These are phyloP conservation scores for Colletotrichum caudatum DNA, from an alignment of 2,329 filamentous ascomycete genomes.

Conservation along the genomic window DNA sequence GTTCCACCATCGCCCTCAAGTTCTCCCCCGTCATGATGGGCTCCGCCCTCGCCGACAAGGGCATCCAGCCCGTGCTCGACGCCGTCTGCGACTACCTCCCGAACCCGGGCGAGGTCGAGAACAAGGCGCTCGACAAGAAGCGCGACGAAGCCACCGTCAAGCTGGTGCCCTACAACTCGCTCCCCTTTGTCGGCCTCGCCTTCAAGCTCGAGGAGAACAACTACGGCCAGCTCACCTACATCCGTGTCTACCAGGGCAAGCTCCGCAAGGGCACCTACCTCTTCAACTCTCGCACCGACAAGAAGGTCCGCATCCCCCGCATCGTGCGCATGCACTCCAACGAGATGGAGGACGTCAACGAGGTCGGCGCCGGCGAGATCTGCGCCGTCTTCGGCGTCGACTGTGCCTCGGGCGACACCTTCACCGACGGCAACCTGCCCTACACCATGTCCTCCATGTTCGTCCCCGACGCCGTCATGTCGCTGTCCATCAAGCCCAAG, in stretches of 20 bases:
- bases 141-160: conserved; percentile 84
- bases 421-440: conserved; percentile 91
- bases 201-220: conserved; percentile 99
- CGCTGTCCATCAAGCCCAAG: conserved; percentile 96
- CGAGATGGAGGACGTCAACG: conserved; percentile 96
- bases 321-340: conserved; percentile 99
- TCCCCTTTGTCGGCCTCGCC: conserved; percentile 94
- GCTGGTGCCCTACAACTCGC: conserved; percentile 90
- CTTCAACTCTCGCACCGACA: conserved; percentile 92
- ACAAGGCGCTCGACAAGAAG: conserved; percentile 87
- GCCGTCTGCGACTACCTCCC: conserved; percentile 96
- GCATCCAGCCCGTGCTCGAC: conserved; percentile 95
- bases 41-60: conserved; percentile 93
- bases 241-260: conserved; percentile 95
- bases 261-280: conserved; percentile 90
- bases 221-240: conserved; percentile 97
- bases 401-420: conserved; percentile 97
- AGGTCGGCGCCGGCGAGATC: conserved; percentile 96
- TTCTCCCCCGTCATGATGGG: conserved; percentile 98
- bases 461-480: conserved; percentile 97
- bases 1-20: conserved; percentile 88
- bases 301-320: conserved; percentile 95
- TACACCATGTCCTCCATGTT: conserved; percentile 99
- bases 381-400: conserved; percentile 98
- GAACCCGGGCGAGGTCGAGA: conserved; percentile 89